Conservation (phyloP, 176 grass and related monocot genomes). For the Canna indica region DNA sequence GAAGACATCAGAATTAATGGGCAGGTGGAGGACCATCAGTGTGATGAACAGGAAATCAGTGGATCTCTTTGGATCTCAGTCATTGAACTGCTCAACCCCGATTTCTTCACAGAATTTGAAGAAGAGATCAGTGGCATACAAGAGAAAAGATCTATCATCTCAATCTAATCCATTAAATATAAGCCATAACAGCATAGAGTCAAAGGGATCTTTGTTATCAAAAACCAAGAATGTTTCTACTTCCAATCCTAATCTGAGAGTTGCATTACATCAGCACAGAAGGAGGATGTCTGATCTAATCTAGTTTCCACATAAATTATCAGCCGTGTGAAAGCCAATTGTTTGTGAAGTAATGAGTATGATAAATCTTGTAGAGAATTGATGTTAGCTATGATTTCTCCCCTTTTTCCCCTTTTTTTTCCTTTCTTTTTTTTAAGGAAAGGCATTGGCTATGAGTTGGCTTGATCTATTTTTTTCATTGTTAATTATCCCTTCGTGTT, state of each 20-base stretch:
- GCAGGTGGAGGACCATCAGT: not conserved
- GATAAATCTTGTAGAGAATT: conserved; percentile 4
- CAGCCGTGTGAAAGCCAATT: not conserved
- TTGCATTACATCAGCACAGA: conserved; percentile 46
- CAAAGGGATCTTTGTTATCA: conserved; percentile 30
- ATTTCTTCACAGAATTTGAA: conserved; percentile 29
- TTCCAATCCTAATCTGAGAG: conserved; percentile 33
- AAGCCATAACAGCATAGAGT: conserved; percentile 45
- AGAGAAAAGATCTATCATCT: conserved; percentile 17
- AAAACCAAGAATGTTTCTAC: conserved; percentile 31
- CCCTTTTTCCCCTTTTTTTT: not conserved
- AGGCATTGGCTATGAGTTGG: not conserved
- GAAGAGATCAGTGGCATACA: conserved; percentile 26
- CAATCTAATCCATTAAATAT: conserved; percentile 31
- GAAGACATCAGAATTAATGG: conserved; percentile 32
- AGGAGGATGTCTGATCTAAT: conserved; percentile 57
- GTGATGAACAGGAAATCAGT: conserved; percentile 19
- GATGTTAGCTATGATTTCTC: not conserved
- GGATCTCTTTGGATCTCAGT: conserved; percentile 47
- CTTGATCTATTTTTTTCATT: conserved; percentile 15
- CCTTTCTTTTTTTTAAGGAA: not conserved
- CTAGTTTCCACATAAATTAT: conserved; percentile 18
- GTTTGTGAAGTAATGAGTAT: not conserved
- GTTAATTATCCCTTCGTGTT: conserved; percentile 26
- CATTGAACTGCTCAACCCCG: conserved; percentile 33